Conservation (phyloP, 2,329 filamentous ascomycete genomes). For the Colletotrichum tanaceti region DNA sequence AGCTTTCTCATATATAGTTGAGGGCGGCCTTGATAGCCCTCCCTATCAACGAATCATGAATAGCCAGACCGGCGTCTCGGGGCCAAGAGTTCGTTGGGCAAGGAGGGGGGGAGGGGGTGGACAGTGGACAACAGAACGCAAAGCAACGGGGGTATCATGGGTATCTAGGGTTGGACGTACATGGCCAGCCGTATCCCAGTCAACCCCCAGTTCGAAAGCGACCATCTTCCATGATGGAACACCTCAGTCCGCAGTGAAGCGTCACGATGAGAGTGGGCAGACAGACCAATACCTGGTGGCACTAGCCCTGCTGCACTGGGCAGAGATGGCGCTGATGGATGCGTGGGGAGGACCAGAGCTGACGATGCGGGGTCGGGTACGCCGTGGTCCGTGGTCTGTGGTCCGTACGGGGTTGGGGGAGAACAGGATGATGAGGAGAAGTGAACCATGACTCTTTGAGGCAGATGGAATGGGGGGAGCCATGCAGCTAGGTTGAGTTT, state of each 20-base stretch:
- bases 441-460: too few species aligned
- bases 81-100: conserved; percentile 37
- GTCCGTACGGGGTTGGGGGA: too few species aligned
- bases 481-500: conserved; percentile 13
- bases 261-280: conserved; percentile 29
- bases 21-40: neutral
- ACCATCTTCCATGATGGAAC: conserved; percentile 36
- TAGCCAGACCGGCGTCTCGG: conserved; percentile 27
- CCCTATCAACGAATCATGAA: conserved; percentile 26
- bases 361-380: conserved; percentile 34
- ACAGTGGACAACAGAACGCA: conserved; percentile 15
- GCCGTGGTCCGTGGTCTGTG: too few species aligned
- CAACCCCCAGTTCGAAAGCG: conserved; percentile 23
- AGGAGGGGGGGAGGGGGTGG: conserved; percentile 18
- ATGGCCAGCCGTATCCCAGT: too few species aligned
- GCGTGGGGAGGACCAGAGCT: conserved; percentile 35
- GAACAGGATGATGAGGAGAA: conserved; percentile 18
- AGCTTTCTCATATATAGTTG: conserved; percentile 36
- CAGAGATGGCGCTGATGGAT: conserved; percentile 27
- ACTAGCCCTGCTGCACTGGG: too few species aligned
- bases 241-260: conserved; percentile 21
- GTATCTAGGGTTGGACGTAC: conserved; percentile 24
- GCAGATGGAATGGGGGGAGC: conserved; percentile 3
- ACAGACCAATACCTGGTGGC: conserved; percentile 26
- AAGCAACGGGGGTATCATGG: too few species aligned